phyloP scores from a whole-genome alignment of 2,329 filamentous ascomycete genomes.

The Sarocladium kiliense region DNA sequence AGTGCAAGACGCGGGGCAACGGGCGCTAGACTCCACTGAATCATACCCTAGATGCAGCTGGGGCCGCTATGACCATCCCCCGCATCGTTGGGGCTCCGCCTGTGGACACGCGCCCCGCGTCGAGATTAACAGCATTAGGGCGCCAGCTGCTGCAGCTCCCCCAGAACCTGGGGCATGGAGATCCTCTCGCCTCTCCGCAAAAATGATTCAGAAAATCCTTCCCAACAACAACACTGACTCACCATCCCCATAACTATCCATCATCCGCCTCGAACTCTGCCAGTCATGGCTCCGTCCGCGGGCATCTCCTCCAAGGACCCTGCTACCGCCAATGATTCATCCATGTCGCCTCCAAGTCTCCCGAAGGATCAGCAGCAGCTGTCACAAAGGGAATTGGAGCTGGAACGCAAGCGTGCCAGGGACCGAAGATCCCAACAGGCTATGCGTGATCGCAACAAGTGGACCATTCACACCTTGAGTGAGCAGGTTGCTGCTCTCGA shows the following conservation, averaged over 20 bases:
- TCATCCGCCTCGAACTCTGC: neutral
- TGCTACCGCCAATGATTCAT: slow-evolving; percentile 2
- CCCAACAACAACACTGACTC: neutral
- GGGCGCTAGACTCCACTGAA: neutral
- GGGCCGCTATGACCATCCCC: neutral
- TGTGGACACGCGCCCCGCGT: neutral
- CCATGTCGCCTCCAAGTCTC: neutral
- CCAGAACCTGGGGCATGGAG: neutral
- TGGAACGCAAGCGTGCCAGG: slow-evolving; percentile 24
- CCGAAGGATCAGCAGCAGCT: neutral
- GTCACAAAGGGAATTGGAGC: slow-evolving; percentile 16
- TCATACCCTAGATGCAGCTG: neutral
- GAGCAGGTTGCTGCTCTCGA: slow-evolving; percentile 23
- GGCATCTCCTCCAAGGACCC: neutral
- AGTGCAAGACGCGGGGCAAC: neutral
- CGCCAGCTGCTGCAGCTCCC: neutral
- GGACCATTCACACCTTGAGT: slow-evolving; percentile 22
- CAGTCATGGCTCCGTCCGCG: neutral
- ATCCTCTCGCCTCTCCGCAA: neutral
- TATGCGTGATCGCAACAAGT: slow-evolving; percentile 27
- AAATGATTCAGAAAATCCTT: slow-evolving; percentile 6
- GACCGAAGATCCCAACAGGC: slow-evolving; percentile 28
- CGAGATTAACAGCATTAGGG: neutral
- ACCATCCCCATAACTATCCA: slow-evolving; percentile 4
- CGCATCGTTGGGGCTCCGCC: neutral